Conservation (phyloP, 345 rosid species). For the Erucastrum elatum region DNA sequence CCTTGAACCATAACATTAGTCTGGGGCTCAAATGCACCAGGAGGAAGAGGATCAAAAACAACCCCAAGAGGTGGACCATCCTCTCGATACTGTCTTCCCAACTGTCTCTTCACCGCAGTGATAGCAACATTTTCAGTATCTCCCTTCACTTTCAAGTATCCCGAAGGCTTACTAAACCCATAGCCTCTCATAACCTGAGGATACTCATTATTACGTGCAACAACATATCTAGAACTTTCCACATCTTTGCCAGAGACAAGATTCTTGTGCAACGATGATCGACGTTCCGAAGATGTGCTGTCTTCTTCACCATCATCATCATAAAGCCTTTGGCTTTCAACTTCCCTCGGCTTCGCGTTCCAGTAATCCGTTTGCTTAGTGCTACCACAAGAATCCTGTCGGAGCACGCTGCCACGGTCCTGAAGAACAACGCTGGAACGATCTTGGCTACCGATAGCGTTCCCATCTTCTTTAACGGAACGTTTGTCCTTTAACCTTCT, state of each 20-base stretch:
- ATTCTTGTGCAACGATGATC: slow-evolving; percentile 62
- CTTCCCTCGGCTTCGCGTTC: slow-evolving; percentile 71
- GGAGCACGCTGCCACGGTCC: slow-evolving; percentile 77
- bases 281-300: slow-evolving; percentile 74
- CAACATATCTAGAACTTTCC: slow-evolving; percentile 39
- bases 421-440: slow-evolving; percentile 76
- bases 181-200: slow-evolving; percentile 44
- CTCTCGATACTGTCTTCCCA: slow-evolving; percentile 73
- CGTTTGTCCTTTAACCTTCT: slow-evolving; percentile 88
- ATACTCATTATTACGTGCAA: slow-evolving; percentile 45
- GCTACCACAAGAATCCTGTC: slow-evolving; percentile 97
- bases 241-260: slow-evolving; percentile 46
- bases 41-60: slow-evolving; percentile 81
- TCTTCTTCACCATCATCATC: slow-evolving; percentile 53
- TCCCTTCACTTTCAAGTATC: slow-evolving; percentile 83
- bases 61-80: slow-evolving; percentile 84
- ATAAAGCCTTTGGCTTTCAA: slow-evolving; percentile 71
- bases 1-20: slow-evolving; percentile 52
- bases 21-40: slow-evolving; percentile 78
- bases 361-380: slow-evolving; percentile 72
- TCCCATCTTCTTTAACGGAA: slow-evolving; percentile 55
- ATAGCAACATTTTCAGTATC: slow-evolving; percentile 71
- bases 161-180: slow-evolving; percentile 63
- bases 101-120: slow-evolving; percentile 76
- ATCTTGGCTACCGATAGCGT: slow-evolving; percentile 69